Evolutionary conservation across 495 filamentous ascomycete genomes (phyloP).

Genomic region (Penicillium pancosmium): DNA sequence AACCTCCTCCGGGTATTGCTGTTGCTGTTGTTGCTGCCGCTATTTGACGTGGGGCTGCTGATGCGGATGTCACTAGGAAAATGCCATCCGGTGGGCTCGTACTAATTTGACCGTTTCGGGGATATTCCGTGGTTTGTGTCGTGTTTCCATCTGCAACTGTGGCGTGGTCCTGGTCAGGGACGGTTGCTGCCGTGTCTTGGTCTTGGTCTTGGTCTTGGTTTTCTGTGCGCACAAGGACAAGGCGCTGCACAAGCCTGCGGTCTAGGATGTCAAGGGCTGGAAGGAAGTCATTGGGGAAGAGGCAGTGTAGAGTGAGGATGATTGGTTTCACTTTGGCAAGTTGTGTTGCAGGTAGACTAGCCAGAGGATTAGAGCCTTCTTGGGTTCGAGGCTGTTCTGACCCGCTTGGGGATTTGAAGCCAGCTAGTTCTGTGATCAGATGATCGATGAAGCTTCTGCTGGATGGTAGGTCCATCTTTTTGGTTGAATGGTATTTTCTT

Average conservation of each 20-base stretch:
- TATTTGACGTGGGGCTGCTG: slow-evolving; percentile 38
- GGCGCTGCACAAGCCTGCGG: slow-evolving; percentile 61
- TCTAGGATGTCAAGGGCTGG: slow-evolving; percentile 85
- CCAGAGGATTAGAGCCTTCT: slow-evolving; percentile 20
- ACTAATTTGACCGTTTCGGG: slow-evolving; percentile 5
- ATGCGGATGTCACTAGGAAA: slow-evolving; percentile 49
- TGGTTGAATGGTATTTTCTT: not conserved
- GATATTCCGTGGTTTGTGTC: not conserved
- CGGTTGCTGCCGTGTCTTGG: not conserved
- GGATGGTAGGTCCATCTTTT: not conserved
- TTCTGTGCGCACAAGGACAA: slow-evolving; percentile 21
- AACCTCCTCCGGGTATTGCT: slow-evolving; percentile 4
- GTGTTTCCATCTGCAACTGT: slow-evolving; percentile 8
- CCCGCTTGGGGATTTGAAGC: slow-evolving; percentile 6
- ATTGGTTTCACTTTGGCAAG: slow-evolving; percentile 38
- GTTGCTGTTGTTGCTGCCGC: not conserved
- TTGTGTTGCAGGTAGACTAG: slow-evolving; percentile 23
- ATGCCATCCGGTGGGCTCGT: slow-evolving; percentile 24
- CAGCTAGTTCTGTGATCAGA: slow-evolving; percentile 30
- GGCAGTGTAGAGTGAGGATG: slow-evolving; percentile 55
- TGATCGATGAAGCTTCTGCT: slow-evolving; percentile 31
- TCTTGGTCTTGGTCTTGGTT: not conserved
- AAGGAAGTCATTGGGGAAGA: slow-evolving; percentile 60
- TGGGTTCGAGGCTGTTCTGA: slow-evolving; percentile 5
- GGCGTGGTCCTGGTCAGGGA: not conserved